phyloP scores from a whole-genome alignment of 805 yeast species.

The Saturnispora diversa region DNA sequence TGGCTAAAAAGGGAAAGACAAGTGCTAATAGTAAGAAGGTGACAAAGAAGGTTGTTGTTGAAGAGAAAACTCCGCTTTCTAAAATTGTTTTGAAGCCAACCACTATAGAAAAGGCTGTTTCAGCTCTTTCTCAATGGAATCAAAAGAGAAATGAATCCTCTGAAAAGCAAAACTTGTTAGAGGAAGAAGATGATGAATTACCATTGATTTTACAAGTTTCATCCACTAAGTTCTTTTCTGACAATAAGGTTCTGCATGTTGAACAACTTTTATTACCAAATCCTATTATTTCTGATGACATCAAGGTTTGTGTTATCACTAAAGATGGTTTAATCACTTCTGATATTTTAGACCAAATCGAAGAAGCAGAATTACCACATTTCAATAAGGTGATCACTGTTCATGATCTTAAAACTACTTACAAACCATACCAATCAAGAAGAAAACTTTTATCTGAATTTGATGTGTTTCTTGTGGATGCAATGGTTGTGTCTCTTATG shows the following conservation, averaged over 20 bases:
- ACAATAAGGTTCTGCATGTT: slow-evolving; percentile 53
- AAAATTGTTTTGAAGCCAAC: slow-evolving; percentile 16
- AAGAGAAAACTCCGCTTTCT: slow-evolving; percentile 17
- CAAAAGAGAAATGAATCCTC: slow-evolving; percentile 26
- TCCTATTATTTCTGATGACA: slow-evolving; percentile 36
- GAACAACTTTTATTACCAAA: slow-evolving; percentile 40
- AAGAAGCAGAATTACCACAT: slow-evolving; percentile 38
- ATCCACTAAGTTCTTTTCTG: slow-evolving; percentile 55
- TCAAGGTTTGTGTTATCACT: slow-evolving; percentile 54
- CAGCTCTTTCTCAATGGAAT: slow-evolving; percentile 58
- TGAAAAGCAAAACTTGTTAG: slow-evolving; percentile 42
- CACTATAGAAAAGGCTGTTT: slow-evolving; percentile 42
- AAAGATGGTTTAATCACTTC: slow-evolving; percentile 49
- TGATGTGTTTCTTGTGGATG: slow-evolving; percentile 81
- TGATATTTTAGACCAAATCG: slow-evolving; percentile 39
- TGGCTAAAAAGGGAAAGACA: slow-evolving; percentile 11
- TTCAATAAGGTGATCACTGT: slow-evolving; percentile 56
- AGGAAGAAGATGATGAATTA: slow-evolving; percentile 47
- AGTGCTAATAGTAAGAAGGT: slow-evolving; percentile 1
- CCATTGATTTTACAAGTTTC: slow-evolving; percentile 54
- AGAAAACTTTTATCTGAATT: slow-evolving; percentile 61
- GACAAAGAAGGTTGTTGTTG: slow-evolving; percentile 4
- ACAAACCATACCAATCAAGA: slow-evolving; percentile 82
- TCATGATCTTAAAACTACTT: slow-evolving; percentile 71
- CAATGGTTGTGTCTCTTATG: slow-evolving; percentile 65